Evolutionary conservation across 768 basidiomycete species (phyloP), one percentile per base, ranked within the genome.

Genomic region (Phanerodontia chrysosporium): DNA sequence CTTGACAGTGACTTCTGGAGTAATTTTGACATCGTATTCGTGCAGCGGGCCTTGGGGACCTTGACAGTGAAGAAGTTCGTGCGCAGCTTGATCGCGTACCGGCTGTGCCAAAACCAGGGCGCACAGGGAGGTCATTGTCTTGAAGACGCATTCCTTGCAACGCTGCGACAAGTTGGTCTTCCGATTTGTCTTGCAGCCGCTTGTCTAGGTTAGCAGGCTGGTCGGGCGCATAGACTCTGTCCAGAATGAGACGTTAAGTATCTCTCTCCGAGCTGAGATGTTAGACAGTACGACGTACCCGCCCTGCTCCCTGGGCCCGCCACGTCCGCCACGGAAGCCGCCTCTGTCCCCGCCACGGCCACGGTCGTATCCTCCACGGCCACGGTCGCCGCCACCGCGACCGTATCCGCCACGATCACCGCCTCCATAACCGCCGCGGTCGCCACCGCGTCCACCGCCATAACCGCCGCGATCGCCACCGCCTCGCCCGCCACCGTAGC

Each of bases 11-110:
- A 71, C 71, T 1, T 67, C 72, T 2, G 80, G 80, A 0, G 70
- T 64, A 22, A 80, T 74, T n/a, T 69, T 62, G 30, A 81, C 73
- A 51, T 78, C 78, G 57, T 83, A 83, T 57, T 83, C 81, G 61
- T 74, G 73, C 24, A 84, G 45, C 1, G 78, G 76, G 6, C 74
- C 75, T 57, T 76, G 6, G 81, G 80, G 18, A 81, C 70, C 16
- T 67, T 69, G 22, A 84, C 67, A 9, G 81, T 74, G 64, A 84
- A 83, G 70, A 82, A 82, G 55, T 83, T 83, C 2, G 81, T 69
- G 22, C 81, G 78, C 42, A 84, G 72, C 56, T 75, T 79, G 69
- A 83, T 75, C 44, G 68, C 62, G 22, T 72, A 25, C 81, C 81
- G 2, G 63, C 66, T 0, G 71, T 76, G 32, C 81, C 81, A 64